A percentile compares a stretch with the other conserved stretches of the same genome.
Evolutionary conservation across 2,329 filamentous ascomycete genomes (phyloP).

Genomic region (Hymenotorrendiella dingleyae): DNA sequence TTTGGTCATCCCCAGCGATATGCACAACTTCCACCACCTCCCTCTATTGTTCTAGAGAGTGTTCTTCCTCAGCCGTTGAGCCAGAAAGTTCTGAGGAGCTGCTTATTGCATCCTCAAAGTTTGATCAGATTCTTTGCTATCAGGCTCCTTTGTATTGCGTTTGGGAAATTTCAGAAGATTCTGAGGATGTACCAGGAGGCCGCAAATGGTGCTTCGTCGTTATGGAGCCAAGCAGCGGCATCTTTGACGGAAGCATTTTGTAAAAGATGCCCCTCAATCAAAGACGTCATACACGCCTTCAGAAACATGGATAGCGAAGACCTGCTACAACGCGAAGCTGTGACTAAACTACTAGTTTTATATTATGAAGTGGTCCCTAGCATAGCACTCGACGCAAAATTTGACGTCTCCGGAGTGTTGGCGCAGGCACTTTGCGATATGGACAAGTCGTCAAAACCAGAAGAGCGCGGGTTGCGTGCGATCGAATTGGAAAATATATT

Average conservation of each 20-base stretch:
- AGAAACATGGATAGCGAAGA: conserved; percentile 63
- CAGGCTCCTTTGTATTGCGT: conserved; percentile 69
- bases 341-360: conserved; percentile 71
- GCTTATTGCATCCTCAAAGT: conserved; percentile 71
- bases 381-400: conserved; percentile 73
- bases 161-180: conserved; percentile 64
- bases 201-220: conserved; percentile 31
- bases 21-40: conserved; percentile 67
- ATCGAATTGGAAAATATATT: conserved; percentile 79
- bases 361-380: conserved; percentile 82
- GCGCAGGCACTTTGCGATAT: conserved; percentile 60
- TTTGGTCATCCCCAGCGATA: conserved; percentile 63
- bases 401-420: conserved; percentile 78
- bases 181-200: conserved; percentile 37
- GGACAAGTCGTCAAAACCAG: conserved; percentile 40
- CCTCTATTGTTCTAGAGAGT: conserved; percentile 74
- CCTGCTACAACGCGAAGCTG: conserved; percentile 68
- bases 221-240: conserved; percentile 66
- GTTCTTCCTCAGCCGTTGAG: conserved; percentile 78
- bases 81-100: conserved; percentile 72
- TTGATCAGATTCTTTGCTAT: conserved; percentile 81
- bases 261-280: conserved; percentile 72
- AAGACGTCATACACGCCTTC: conserved; percentile 71
- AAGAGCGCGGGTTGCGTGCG: conserved; percentile 51
- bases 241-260: conserved; percentile 70